Percentiles rank a stretch among this genome's conserved stretches.
Conservation (phyloP, 2,329 filamentous ascomycete species). For the Plectosphaerella sp. region DNA sequence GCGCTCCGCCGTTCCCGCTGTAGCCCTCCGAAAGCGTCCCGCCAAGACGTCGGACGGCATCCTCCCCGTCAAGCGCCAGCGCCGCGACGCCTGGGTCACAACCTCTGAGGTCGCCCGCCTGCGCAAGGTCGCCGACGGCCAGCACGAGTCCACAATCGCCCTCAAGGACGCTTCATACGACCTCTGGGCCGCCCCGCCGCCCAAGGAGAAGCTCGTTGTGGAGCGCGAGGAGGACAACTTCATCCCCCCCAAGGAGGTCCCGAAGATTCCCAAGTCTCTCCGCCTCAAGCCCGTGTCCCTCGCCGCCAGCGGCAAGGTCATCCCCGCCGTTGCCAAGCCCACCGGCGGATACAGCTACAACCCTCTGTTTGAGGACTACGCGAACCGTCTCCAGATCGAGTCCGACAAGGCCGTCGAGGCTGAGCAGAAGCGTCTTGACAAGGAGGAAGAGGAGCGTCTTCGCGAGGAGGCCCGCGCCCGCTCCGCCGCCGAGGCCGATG, state of each 20-base stretch:
- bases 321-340: constrained; percentile 76
- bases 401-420: constrained; percentile 74
- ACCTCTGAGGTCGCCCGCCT: constrained; percentile 79
- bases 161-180: constrained; percentile 68
- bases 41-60: constrained; percentile 70
- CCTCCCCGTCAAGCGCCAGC: constrained; percentile 68
- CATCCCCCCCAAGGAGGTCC: constrained; percentile 59
- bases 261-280: constrained; percentile 70
- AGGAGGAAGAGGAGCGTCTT: constrained; percentile 62
- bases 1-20: constrained; percentile 75
- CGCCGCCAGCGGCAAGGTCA: constrained; percentile 71
- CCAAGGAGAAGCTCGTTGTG: constrained; percentile 26
- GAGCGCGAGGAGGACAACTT: constrained; percentile 48
- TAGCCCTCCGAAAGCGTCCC: constrained; percentile 73
- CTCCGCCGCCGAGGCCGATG: constrained; percentile 71
- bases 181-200: constrained; percentile 60
- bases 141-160: constrained; percentile 49
- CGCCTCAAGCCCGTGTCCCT: constrained; percentile 76
- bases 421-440: constrained; percentile 69
- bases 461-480: constrained; percentile 63
- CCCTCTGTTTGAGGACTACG: constrained; percentile 81
- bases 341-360: constrained; percentile 89
- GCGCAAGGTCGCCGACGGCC: constrained; percentile 72
- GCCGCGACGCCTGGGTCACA: constrained; percentile 71
- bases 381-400: constrained; percentile 67